Evolutionary conservation across 306 rosid genomes (phyloP).

Genomic region (Cucumis hystrix): DNA sequence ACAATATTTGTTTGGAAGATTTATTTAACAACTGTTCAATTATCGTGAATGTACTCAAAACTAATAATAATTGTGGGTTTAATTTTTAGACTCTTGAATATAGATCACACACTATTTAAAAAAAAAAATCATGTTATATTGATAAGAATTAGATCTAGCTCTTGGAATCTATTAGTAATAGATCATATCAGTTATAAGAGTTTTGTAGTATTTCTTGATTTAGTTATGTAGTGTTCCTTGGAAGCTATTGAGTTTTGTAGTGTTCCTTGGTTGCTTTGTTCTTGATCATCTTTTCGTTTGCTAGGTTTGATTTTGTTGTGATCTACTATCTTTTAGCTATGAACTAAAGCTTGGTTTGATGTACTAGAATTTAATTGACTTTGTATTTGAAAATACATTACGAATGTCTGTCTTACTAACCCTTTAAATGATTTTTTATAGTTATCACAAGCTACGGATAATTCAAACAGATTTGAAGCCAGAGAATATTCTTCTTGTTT

Average conservation of each 20-base stretch:
- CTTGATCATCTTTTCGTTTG: not conserved
- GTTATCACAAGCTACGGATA: constrained; percentile 66
- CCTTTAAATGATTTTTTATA: constrained; percentile 20
- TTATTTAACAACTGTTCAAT: too few species aligned
- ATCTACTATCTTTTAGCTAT: not conserved
- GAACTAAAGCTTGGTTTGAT: not conserved
- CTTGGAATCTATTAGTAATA: too few species aligned
- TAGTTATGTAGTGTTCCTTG: too few species aligned
- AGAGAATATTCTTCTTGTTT: constrained; percentile 37
- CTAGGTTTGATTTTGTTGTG: not conserved
- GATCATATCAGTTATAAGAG: too few species aligned
- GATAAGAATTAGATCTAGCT: too few species aligned
- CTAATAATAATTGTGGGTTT: too few species aligned
- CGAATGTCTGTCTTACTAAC: constrained; percentile 1
- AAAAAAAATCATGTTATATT: too few species aligned
- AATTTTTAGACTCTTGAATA: not conserved
- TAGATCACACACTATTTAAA: not conserved
- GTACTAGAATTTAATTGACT: not conserved
- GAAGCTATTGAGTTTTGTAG: not conserved
- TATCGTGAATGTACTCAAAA: too few species aligned
- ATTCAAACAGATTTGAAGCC: constrained; percentile 83
- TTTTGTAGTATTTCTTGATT: too few species aligned
- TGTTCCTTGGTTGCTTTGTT: not conserved
- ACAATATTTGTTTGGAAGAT: too few species aligned
- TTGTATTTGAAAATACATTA: not conserved